These are phyloP conservation scores for Calonectria hongkongensis DNA, from an alignment of 2,329 filamentous ascomycete species.

Conservation along the genomic window DNA sequence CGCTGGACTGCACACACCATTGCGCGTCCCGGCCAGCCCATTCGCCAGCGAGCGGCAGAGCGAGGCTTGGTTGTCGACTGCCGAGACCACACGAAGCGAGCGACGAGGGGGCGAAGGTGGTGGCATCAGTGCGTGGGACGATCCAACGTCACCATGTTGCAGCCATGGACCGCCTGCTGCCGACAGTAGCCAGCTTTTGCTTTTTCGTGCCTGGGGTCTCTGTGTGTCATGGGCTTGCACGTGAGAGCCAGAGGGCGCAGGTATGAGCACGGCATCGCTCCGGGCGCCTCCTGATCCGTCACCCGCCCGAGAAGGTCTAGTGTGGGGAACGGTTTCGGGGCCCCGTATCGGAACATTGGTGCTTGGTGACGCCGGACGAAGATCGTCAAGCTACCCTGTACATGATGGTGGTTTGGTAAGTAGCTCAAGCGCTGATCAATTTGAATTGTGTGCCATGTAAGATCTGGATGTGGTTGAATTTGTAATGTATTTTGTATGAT, in stretches of 20 bases:
- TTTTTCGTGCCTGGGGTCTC: slow-evolving; percentile 15
- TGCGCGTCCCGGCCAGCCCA: slow-evolving; percentile 38
- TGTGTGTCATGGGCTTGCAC: slow-evolving; percentile 39
- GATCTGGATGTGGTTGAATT: not conserved
- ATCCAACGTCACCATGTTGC: slow-evolving; percentile 51
- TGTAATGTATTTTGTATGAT: not conserved
- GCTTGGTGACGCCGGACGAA: slow-evolving; percentile 43
- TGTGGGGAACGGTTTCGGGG: slow-evolving; percentile 31
- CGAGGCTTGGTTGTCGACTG: slow-evolving; percentile 30
- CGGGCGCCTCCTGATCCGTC: slow-evolving; percentile 48
- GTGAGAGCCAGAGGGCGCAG: slow-evolving; percentile 32
- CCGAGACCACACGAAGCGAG: slow-evolving; percentile 28
- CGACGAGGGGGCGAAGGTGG: slow-evolving; percentile 8
- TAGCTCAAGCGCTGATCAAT: not conserved
- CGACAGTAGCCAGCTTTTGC: slow-evolving; percentile 26
- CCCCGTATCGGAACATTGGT: slow-evolving; percentile 44
- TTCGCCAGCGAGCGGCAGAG: slow-evolving; percentile 32
- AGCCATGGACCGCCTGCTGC: slow-evolving; percentile 24
- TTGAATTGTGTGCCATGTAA: not conserved
- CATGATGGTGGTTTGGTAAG: not conserved
- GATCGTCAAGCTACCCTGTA: slow-evolving; percentile 45
- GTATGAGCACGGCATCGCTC: slow-evolving; percentile 43
- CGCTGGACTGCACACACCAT: slow-evolving; percentile 12
- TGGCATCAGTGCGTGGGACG: slow-evolving; percentile 40
- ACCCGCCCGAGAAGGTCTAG: slow-evolving; percentile 39